Conservation (phyloP, 2,329 filamentous ascomycete species). For the Orbilia javanica region DNA sequence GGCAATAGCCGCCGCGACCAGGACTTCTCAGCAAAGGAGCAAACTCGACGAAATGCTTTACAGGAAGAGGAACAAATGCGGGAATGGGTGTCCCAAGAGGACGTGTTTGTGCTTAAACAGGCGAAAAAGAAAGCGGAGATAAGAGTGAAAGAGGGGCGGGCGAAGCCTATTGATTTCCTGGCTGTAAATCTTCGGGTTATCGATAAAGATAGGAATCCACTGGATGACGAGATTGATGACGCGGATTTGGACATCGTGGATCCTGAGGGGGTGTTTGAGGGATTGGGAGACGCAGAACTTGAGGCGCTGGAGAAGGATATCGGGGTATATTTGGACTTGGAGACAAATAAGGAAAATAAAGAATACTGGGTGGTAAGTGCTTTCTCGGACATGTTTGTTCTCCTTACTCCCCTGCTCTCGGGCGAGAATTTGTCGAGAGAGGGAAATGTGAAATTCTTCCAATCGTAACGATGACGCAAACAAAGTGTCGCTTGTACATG, state of each 20-base stretch:
- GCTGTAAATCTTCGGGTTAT: slow-evolving; percentile 91
- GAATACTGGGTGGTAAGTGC: slow-evolving; percentile 83
- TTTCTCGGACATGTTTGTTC: not conserved
- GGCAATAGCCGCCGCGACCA: slow-evolving; percentile 59
- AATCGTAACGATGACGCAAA: too few species aligned
- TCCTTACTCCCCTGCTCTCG: too few species aligned
- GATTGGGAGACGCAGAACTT: slow-evolving; percentile 76
- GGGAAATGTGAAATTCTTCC: too few species aligned
- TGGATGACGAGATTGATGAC: slow-evolving; percentile 86
- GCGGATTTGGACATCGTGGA: slow-evolving; percentile 82
- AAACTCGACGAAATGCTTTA: slow-evolving; percentile 65
- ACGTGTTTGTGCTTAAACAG: slow-evolving; percentile 94
- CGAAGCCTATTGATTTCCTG: slow-evolving; percentile 92
- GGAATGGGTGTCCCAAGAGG: slow-evolving; percentile 92
- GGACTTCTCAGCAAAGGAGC: slow-evolving; percentile 61
- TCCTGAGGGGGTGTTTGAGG: slow-evolving; percentile 83
- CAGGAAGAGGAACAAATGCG: slow-evolving; percentile 82
- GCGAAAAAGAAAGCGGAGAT: slow-evolving; percentile 98
- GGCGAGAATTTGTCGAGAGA: too few species aligned
- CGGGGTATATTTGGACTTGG: slow-evolving; percentile 80
- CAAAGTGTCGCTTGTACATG: too few species aligned
- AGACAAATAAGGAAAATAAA: slow-evolving; percentile 80
- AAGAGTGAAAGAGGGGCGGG: slow-evolving; percentile 88
- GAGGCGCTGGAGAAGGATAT: slow-evolving; percentile 85
- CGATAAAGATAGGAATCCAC: slow-evolving; percentile 80